Evolutionary conservation across 345 rosid species (phyloP), one percentile per base, ranked within the genome.

Genomic region (Acer saccharum): DNA sequence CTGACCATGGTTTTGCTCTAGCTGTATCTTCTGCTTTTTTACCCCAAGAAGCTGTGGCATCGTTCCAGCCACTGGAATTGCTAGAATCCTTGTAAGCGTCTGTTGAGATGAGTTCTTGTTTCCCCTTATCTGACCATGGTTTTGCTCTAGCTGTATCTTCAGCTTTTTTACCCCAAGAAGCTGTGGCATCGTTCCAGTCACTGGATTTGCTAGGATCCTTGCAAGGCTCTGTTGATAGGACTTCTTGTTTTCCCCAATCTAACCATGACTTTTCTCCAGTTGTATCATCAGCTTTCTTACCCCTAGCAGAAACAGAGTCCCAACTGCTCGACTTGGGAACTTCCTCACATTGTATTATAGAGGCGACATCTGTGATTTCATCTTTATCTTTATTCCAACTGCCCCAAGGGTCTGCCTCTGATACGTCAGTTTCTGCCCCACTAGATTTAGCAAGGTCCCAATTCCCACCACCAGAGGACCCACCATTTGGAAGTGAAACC

Each of bases 381-480:
- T 23, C 67, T 65, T 67, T 57, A 39, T 65, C 64, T 18, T 58
- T 29, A 13, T 21, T 57, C 77, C 67, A 73, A 62, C 27, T 7
- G 52, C 32, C 21, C 66, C 52, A 72, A 57, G 67, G 29, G 57
- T 72, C 32, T 58, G 76, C 20, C 69, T 25, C 14, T 14, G 43
- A 32, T 17, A 21, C 12, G 55, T 62, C 72, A 61, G 12, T n/a
- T 21, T 60, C 25, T 21, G 7, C 25, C 60, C 32, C 14, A 10
- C 20, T 60, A 60, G 8, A 18, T 60, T 60, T 60, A 20, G 64
- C 64, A 60, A 10, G 7, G 7, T 16, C 60, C 46, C 77, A 78
- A 69, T 72, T 82, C 20, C 83, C 87, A 50, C 75, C 85, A 80
- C 75, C 73, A 48, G 73, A 39, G n/a, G 80, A 57, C 72, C 77